Evolutionary conservation across 805 yeast genomes (phyloP).

Genomic region (Ogataea pini): DNA sequence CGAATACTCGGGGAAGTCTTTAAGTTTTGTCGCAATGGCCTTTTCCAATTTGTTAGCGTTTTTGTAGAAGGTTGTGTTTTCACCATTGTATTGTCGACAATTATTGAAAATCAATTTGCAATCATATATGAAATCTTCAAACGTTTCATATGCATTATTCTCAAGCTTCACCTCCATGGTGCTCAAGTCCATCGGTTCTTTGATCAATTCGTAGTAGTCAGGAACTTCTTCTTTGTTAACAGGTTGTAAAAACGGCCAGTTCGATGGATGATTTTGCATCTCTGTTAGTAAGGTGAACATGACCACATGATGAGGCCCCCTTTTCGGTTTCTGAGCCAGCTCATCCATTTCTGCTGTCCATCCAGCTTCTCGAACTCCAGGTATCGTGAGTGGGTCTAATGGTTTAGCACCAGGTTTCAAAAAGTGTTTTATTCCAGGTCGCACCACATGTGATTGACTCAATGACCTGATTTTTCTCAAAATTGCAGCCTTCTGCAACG

Average conservation of each 20-base stretch:
- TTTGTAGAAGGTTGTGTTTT: slow-evolving; percentile 91
- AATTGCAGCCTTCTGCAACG: slow-evolving; percentile 90
- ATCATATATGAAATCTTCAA: slow-evolving; percentile 91
- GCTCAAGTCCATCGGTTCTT: slow-evolving; percentile 96
- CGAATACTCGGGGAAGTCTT: slow-evolving; percentile 90
- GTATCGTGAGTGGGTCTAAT: slow-evolving; percentile 80
- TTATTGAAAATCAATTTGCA: slow-evolving; percentile 83
- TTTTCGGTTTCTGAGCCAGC: slow-evolving; percentile 88
- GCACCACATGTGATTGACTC: slow-evolving; percentile 75
- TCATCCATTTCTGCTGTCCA: slow-evolving; percentile 99
- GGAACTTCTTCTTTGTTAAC: slow-evolving; percentile 93
- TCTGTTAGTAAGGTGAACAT: slow-evolving; percentile 89
- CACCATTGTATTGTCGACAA: slow-evolving; percentile 91
- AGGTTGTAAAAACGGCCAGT: slow-evolving; percentile 97
- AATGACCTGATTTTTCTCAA: slow-evolving; percentile 77
- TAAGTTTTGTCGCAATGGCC: slow-evolving; percentile 76
- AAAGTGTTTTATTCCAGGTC: slow-evolving; percentile 80
- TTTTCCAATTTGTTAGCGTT: slow-evolving; percentile 94
- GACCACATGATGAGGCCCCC: slow-evolving; percentile 91
- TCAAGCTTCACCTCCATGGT: slow-evolving; percentile 95
- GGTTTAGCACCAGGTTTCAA: slow-evolving; percentile 47
- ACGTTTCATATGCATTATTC: slow-evolving; percentile 83
- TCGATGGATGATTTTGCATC: slow-evolving; percentile 89
- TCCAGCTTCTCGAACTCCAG: slow-evolving; percentile 91
- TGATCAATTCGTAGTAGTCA: slow-evolving; percentile 93